Conservation (phyloP, 2,329 filamentous ascomycete genomes). For the Penicillium sp. region DNA sequence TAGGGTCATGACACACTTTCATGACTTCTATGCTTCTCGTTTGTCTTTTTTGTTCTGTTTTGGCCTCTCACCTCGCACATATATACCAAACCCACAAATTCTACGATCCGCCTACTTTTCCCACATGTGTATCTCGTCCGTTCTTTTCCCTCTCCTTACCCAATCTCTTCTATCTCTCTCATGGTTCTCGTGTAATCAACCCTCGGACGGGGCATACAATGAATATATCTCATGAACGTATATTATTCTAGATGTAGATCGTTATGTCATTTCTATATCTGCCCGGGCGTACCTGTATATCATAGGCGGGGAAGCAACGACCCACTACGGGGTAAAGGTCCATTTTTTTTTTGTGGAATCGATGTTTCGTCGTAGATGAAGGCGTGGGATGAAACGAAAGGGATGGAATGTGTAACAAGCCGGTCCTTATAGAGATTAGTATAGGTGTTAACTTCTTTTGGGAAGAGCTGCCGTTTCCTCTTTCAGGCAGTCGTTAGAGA, state of each 20-base stretch:
- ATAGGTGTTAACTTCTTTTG: background rate
- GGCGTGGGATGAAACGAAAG: background rate
- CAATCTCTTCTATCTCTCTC: slow-evolving; percentile 7
- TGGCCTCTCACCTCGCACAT: slow-evolving; percentile 17
- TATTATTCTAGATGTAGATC: background rate
- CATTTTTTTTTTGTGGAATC: background rate
- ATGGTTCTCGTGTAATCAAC: slow-evolving; percentile 18
- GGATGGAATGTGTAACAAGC: background rate
- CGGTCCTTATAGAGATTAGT: background rate
- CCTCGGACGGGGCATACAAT: slow-evolving; percentile 21
- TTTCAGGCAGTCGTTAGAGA: background rate
- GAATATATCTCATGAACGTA: slow-evolving; percentile 24
- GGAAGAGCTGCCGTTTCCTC: background rate
- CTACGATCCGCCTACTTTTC: slow-evolving; percentile 11
- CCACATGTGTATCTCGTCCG: slow-evolving; percentile 17
- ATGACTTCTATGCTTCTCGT: slow-evolving; percentile 5
- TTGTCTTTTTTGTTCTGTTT: slow-evolving; percentile 4
- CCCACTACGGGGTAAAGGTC: background rate
- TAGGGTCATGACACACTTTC: background rate
- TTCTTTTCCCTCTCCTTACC: slow-evolving; percentile 6
- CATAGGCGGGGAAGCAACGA: background rate
- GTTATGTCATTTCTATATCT: background rate
- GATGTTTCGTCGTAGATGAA: background rate
- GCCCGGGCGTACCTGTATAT: background rate
- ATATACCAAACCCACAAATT: slow-evolving; percentile 21